Percentiles rank a stretch among this genome's conserved stretches.
These are phyloP conservation scores for Abortiporus biennis DNA, from an alignment of 1,284 basidiomycete species.

Conservation along the genomic window DNA sequence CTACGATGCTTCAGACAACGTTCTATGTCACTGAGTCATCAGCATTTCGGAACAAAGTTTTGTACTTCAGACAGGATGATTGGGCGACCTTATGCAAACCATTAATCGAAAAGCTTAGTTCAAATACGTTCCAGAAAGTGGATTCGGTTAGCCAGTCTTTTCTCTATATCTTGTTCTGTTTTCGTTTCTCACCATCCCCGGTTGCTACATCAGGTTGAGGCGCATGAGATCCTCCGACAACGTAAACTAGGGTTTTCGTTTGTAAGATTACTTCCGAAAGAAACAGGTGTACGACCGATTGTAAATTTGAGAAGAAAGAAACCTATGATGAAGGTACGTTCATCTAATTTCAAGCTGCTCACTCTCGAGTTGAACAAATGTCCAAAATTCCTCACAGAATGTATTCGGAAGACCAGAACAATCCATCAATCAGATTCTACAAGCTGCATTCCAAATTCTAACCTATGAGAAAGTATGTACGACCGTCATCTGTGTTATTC, in stretches of 20 bases:
- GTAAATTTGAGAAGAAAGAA: constrained; percentile 81
- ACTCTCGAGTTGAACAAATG: too few species aligned
- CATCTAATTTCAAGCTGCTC: not conserved
- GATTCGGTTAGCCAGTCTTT: constrained; percentile 36
- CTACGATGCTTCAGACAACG: constrained; percentile 73
- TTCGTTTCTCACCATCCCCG: too few species aligned
- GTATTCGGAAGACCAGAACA: constrained; percentile 21
- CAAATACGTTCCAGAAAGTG: constrained; percentile 60
- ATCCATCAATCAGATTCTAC: constrained; percentile 86
- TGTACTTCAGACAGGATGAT: constrained; percentile 94
- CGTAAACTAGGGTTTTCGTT: constrained; percentile 79
- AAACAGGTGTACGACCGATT: constrained; percentile 90
- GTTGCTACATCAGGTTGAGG: constrained; percentile 47
- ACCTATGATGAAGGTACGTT: constrained; percentile 25
- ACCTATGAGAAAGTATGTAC: constrained; percentile 74
- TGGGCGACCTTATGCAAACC: constrained; percentile 86
- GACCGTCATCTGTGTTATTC: not conserved
- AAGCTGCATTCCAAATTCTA: constrained; percentile 79
- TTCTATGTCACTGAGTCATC: constrained; percentile 96
- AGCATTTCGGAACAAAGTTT: constrained; percentile 77
- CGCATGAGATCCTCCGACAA: constrained; percentile 56
- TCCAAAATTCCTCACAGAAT: constrained; percentile 4
- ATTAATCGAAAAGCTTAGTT: constrained; percentile 66
- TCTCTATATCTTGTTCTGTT: not conserved
- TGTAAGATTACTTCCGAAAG: constrained; percentile 90